Conservation (phyloP, 2,329 filamentous ascomycete species). For the Ustilaginoidea virens region DNA sequence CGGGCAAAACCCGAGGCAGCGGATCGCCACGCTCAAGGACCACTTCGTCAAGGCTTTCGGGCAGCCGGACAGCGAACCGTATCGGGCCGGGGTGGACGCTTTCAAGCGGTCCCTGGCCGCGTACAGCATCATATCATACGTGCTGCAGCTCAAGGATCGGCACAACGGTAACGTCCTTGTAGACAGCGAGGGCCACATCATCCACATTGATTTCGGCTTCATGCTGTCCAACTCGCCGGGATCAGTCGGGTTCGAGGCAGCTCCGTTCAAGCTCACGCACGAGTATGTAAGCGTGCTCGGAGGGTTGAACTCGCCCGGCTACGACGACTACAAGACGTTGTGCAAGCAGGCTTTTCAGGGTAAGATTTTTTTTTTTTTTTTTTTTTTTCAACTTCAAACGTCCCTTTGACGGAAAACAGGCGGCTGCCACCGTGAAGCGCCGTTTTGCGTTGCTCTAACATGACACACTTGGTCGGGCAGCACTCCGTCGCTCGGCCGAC, state of each 20-base stretch:
- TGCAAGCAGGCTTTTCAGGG: slow-evolving; percentile 78
- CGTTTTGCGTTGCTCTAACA: too few species aligned
- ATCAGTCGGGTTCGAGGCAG: slow-evolving; percentile 72
- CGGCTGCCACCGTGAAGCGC: too few species aligned
- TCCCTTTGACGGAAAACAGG: too few species aligned
- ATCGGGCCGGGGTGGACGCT: slow-evolving; percentile 57
- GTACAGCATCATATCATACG: slow-evolving; percentile 73
- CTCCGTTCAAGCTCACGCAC: slow-evolving; percentile 73
- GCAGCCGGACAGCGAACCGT: slow-evolving; percentile 49
- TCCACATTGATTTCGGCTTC: slow-evolving; percentile 83
- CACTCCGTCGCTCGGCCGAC: slow-evolving; percentile 62
- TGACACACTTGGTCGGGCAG: too few species aligned
- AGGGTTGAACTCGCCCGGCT: slow-evolving; percentile 53
- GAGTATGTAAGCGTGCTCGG: slow-evolving; percentile 77
- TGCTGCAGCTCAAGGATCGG: slow-evolving; percentile 71
- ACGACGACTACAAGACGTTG: slow-evolving; percentile 58
- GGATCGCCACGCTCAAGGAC: slow-evolving; percentile 67
- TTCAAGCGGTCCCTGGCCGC: slow-evolving; percentile 72
- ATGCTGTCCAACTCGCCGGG: slow-evolving; percentile 81
- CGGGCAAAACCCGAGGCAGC: slow-evolving; percentile 55
- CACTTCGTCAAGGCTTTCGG: slow-evolving; percentile 74
- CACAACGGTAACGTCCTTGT: slow-evolving; percentile 81
- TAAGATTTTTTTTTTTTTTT: slow-evolving; percentile 17
- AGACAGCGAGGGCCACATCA: slow-evolving; percentile 72
- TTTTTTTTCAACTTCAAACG: background rate